Evolutionary conservation across 352 stramenopile species (phyloP), one percentile per base, ranked within the genome.

Genomic region (Phytophthora litchii): DNA sequence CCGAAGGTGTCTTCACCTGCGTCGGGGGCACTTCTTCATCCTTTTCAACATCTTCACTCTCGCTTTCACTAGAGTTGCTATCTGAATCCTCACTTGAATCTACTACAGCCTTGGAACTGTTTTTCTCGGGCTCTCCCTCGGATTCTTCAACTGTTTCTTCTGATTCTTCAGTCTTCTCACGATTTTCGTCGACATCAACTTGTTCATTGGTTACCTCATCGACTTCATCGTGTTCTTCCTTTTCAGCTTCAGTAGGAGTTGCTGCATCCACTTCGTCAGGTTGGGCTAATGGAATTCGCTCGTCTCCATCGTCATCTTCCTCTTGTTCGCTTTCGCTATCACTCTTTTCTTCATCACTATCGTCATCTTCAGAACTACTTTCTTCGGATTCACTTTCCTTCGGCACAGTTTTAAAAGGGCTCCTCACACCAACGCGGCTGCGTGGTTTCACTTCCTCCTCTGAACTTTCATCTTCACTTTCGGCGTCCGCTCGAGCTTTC

Each of bases 241-340:
- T 31, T 16, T 38, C 57, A 8, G n/a, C 27, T 37, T 27, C 23
- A 27, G 11, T 34, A 42, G 49, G 14, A 27, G 23, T 27, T 55
- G 35, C 27, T 36, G 55, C 29, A 13, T 67, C 49, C 16, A 54
- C 36, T n/a, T 66, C 55, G n/a, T 74, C 44, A 2, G 35, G 27
- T 55, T 70, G 61, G 13, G 61, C 55, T 32, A 70, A 25, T 14
- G 38, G 55, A 27, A 62, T 66, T 27, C 20, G 37, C 44, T 60
- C 64, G 27, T 69, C 54, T 40, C 29, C 47, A 51, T 69, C 46
- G 12, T 20, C 44, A 5, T 42, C 57, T 29, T 60, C 36, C 7
- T 61, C 56, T 23, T 60, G 17, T 16, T 66, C 48, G 6, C 52
- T 59, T 38, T 56, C 49, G 7, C 43, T 60, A 3, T 48, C 43